Conservation (phyloP, 192 early-diverging fungal genomes). For the Chytriomyces sp. region DNA sequence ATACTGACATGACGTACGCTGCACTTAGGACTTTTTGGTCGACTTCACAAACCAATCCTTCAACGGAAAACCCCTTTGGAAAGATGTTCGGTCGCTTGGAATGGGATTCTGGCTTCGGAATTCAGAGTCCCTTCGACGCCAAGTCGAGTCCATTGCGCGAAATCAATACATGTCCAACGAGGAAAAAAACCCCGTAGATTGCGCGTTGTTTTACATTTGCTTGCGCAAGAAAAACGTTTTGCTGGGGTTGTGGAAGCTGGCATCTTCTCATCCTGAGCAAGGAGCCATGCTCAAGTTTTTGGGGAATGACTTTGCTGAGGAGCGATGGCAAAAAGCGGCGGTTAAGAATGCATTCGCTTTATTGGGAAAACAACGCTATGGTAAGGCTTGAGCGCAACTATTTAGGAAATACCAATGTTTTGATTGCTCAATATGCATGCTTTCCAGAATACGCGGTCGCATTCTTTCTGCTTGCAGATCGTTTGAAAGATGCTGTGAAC, state of each 20-base stretch:
- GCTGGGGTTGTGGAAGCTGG: conserved; percentile 87
- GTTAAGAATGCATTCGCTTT: conserved; percentile 99
- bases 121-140: conserved; percentile 66
- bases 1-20: too few species aligned
- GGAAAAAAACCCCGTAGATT: conserved; percentile 84
- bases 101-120: conserved; percentile 87
- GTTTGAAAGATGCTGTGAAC: conserved; percentile 87
- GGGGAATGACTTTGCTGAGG: conserved; percentile 87
- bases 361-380: conserved; percentile 90
- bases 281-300: conserved; percentile 88
- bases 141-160: conserved; percentile 86
- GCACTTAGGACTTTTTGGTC: too few species aligned
- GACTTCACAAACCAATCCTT: conserved; percentile 37
- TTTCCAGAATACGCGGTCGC: conserved; percentile 85
- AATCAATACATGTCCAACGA: conserved; percentile 80
- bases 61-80: conserved; percentile 77
- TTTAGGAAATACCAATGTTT: background rate
- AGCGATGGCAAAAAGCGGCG: conserved; percentile 91
- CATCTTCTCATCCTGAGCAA: conserved; percentile 82
- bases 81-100: conserved; percentile 79
- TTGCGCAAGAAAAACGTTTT: conserved; percentile 89
- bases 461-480: conserved; percentile 91
- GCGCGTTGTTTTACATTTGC: conserved; percentile 88
- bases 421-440: conserved; percentile 9
- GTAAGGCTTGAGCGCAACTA: conserved; percentile 43